These are phyloP conservation scores for Thielaviopsis punctulata DNA, from an alignment of 2,329 filamentous ascomycete species.

Conservation along the genomic window DNA sequence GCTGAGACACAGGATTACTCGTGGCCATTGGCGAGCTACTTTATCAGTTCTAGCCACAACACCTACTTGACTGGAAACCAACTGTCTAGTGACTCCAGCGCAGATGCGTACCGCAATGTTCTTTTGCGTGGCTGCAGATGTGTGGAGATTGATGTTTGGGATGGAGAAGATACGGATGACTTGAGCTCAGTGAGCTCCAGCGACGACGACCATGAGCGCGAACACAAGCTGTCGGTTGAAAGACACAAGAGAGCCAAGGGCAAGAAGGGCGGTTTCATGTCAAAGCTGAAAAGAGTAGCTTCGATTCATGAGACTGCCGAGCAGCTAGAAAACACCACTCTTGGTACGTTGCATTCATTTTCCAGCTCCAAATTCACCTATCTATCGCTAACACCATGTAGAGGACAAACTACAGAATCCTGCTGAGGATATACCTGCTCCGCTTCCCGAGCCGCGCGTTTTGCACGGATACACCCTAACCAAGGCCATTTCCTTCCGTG, in stretches of 20 bases:
- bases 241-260: constrained; percentile 34
- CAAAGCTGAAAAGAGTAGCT: constrained; percentile 38
- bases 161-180: constrained; percentile 60
- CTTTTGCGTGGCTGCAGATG: constrained; percentile 74
- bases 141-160: constrained; percentile 91
- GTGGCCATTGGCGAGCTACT: constrained; percentile 75
- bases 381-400: background rate
- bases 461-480: constrained; percentile 84
- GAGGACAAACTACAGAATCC: constrained; percentile 7
- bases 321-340: constrained; percentile 31
- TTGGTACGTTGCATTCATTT: constrained; percentile 21
- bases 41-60: constrained; percentile 88
- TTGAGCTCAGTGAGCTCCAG: constrained; percentile 38
- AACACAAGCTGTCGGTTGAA: constrained; percentile 6
- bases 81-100: constrained; percentile 70
- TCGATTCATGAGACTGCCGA: constrained; percentile 25
- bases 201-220: constrained; percentile 29
- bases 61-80: constrained; percentile 85
- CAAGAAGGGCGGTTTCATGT: constrained; percentile 40
- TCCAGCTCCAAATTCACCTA: background rate
- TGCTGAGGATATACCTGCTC: constrained; percentile 13
- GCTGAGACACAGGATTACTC: constrained; percentile 37
- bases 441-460: constrained; percentile 52
- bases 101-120: constrained; percentile 72
- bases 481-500: constrained; percentile 69